Percentiles rank a stretch among this genome's conserved stretches.
These are phyloP conservation scores for Venturia nashicola DNA, from an alignment of 2,329 filamentous ascomycete species.

Conservation along the genomic window DNA sequence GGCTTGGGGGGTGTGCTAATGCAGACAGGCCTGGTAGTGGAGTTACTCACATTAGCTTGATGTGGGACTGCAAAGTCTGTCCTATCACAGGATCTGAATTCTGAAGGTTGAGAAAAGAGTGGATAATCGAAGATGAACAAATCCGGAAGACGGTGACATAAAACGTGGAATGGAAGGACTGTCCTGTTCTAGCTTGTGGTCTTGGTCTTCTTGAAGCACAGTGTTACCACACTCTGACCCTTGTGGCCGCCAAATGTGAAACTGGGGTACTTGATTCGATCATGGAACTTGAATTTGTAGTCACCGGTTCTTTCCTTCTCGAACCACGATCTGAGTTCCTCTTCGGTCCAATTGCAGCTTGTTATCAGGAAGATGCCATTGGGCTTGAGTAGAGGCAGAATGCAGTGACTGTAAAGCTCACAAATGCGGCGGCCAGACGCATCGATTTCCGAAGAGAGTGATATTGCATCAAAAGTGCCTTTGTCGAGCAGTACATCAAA, in stretches of 20 bases:
- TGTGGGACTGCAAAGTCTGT: background rate
- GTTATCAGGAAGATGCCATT: slow-evolving; percentile 67
- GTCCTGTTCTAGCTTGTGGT: background rate
- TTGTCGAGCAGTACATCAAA: slow-evolving; percentile 96
- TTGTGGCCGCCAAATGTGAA: slow-evolving; percentile 84
- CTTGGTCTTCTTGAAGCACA: slow-evolving; percentile 7
- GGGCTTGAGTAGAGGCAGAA: slow-evolving; percentile 53
- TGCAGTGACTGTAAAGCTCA: slow-evolving; percentile 61
- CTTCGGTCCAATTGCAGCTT: slow-evolving; percentile 96
- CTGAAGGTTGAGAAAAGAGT: background rate
- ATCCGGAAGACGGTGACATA: background rate
- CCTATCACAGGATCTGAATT: background rate
- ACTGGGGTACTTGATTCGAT: slow-evolving; percentile 65
- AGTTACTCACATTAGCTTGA: background rate
- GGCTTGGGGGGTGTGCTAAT: background rate
- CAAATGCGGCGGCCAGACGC: slow-evolving; percentile 47
- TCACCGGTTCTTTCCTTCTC: slow-evolving; percentile 28
- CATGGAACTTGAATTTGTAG: slow-evolving; percentile 46
- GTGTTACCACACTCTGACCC: slow-evolving; percentile 76
- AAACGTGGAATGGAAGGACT: background rate
- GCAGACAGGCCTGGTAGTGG: background rate
- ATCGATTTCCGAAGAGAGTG: slow-evolving; percentile 53
- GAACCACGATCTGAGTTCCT: slow-evolving; percentile 74
- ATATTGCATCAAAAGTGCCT: slow-evolving; percentile 93
- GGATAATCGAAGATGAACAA: background rate